Conservation (phyloP, 768 basidiomycete genomes). For the Suillus alpinus region DNA sequence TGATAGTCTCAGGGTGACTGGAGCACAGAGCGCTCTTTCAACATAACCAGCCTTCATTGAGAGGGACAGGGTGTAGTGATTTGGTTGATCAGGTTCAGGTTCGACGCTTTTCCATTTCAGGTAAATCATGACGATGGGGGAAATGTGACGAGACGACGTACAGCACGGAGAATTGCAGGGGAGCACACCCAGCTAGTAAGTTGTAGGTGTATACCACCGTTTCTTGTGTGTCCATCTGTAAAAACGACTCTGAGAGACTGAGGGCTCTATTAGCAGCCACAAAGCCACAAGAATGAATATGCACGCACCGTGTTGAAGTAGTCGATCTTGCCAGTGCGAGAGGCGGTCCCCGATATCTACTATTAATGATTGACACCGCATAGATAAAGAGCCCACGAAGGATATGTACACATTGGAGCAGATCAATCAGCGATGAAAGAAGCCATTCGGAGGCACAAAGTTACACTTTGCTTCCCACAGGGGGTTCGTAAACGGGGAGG, state of each 20-base stretch:
- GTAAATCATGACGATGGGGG: constrained; percentile 27
- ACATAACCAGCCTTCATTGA: constrained; percentile 53
- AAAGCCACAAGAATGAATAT: constrained; percentile 6
- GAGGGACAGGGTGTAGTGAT: constrained; percentile 49
- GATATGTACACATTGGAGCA: not conserved
- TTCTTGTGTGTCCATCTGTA: constrained; percentile 22
- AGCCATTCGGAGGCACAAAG: not conserved
- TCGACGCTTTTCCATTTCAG: constrained; percentile 23
- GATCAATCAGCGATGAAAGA: constrained; percentile 14
- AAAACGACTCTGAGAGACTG: constrained; percentile 20
- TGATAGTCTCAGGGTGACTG: constrained; percentile 42
- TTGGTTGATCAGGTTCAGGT: constrained; percentile 21
- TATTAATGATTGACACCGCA: constrained; percentile 4
- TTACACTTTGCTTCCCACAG: constrained; percentile 8
- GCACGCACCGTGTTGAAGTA: constrained; percentile 10
- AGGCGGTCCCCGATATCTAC: constrained; percentile 11
- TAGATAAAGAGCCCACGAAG: not conserved
- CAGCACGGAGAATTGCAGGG: constrained; percentile 51
- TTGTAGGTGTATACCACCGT: constrained; percentile 44
- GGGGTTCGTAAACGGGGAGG: constrained; percentile 22
- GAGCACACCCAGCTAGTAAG: constrained; percentile 41
- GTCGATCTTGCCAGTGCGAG: constrained; percentile 5
- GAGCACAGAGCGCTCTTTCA: constrained; percentile 51
- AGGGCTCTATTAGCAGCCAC: constrained; percentile 9
- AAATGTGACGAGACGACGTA: constrained; percentile 26